phyloP scores from a whole-genome alignment of 164 flowering plant genomes.

The Vitis cinerea region DNA sequence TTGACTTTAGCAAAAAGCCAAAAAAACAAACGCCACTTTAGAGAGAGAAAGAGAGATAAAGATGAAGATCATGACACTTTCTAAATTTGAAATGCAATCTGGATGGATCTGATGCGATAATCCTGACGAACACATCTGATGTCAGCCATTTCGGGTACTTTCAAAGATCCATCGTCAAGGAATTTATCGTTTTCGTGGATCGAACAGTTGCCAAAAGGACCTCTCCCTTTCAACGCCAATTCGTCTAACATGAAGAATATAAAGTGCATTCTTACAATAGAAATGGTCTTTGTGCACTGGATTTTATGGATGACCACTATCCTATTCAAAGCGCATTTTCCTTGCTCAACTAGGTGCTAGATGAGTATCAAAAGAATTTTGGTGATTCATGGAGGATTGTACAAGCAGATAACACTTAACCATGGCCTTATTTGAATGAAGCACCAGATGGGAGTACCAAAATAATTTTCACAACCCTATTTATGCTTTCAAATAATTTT shows the following conservation, averaged over 20 bases:
- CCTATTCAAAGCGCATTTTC: no score
- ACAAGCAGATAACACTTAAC: constrained; percentile 58
- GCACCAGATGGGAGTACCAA: no score
- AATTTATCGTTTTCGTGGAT: constrained; percentile 60
- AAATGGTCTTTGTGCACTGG: no score
- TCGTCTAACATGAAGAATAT: constrained; percentile 60
- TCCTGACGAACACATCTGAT: constrained; percentile 55
- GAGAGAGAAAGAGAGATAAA: background rate
- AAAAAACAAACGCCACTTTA: no score
- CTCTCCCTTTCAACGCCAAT: constrained; percentile 58
- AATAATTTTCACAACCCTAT: no score
- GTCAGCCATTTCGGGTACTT: constrained; percentile 68
- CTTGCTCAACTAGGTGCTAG: constrained; percentile 49
- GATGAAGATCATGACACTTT: constrained; percentile 75
- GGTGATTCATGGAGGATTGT: constrained; percentile 86
- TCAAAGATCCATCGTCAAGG: constrained; percentile 57
- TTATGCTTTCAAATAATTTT: no score
- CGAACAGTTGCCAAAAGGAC: constrained; percentile 71
- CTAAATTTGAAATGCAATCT: constrained; percentile 42
- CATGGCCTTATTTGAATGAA: constrained; percentile 88
- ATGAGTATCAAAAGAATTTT: constrained; percentile 86
- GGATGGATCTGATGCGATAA: constrained; percentile 55
- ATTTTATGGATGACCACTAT: no score
- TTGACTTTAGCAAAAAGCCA: no score
- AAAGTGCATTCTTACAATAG: no score